Percentiles rank a stretch among this genome's conserved stretches.
Conservation (phyloP, 1,139 yeast genomes). For the Spencermartinsiella ligniputridi region DNA sequence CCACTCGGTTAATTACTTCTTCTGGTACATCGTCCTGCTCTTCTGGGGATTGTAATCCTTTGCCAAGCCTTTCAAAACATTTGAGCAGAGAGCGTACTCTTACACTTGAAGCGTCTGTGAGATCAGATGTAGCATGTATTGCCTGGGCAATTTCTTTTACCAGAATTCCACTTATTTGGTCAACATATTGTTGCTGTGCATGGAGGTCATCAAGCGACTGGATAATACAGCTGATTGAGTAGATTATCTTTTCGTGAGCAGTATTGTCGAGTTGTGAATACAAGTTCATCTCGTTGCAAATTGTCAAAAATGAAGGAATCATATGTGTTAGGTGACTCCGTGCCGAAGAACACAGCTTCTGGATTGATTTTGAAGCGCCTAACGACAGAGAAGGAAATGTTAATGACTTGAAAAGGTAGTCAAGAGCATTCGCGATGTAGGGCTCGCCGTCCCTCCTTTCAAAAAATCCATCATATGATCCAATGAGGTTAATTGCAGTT, state of each 20-base stretch:
- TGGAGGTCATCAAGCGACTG: conserved; percentile 28
- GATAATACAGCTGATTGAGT: conserved; percentile 34
- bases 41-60: conserved; percentile 45
- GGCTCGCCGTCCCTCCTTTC: conserved; percentile 28
- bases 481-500: conserved; percentile 35
- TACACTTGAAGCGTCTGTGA: conserved; percentile 17
- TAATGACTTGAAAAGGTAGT: conserved; percentile 35
- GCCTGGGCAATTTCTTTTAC: conserved; percentile 3
- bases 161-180: conserved; percentile 9
- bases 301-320: conserved; percentile 30
- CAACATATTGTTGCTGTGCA: conserved; percentile 22
- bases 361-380: conserved; percentile 36
- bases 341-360: conserved; percentile 35
- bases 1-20: conserved; percentile 10
- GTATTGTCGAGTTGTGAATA: conserved; percentile 19
- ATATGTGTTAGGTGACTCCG: conserved; percentile 27
- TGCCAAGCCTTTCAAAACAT: conserved; percentile 64
- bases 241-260: conserved; percentile 36
- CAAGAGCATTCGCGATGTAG: conserved; percentile 29
- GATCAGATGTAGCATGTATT: conserved; percentile 7
- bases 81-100: conserved; percentile 44
- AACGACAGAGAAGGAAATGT: conserved; percentile 26
- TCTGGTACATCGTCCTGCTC: conserved; percentile 28
- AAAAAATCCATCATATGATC: conserved; percentile 34
- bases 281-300: conserved; percentile 27